phyloP scores from a whole-genome alignment of 75 land plant genomes.

The Gnetum montanum region DNA sequence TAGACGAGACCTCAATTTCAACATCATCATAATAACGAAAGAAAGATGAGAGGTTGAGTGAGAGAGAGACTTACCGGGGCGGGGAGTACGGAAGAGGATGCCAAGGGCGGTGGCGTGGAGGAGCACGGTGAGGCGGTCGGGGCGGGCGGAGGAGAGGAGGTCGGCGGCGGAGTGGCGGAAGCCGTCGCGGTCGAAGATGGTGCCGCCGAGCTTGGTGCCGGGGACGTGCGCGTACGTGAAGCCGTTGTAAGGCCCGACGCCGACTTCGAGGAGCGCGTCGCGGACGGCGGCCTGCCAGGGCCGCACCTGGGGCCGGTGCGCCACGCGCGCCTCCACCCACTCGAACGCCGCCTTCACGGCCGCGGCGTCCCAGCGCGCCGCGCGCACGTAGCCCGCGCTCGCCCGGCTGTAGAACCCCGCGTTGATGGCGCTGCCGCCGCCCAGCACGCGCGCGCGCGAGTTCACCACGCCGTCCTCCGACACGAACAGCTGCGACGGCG shows the following conservation, averaged over 20 bases:
- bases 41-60: neutral
- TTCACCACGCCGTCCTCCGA: slow-evolving; percentile 79
- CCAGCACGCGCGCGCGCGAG: slow-evolving; percentile 63
- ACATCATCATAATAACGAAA: neutral
- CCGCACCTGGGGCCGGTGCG: slow-evolving; percentile 29
- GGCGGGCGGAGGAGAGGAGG: slow-evolving; percentile 29
- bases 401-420: slow-evolving; percentile 86
- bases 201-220: slow-evolving; percentile 63
- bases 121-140: slow-evolving; percentile 13
- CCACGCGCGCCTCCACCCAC: slow-evolving; percentile 74
- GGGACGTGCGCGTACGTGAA: slow-evolving; percentile 60
- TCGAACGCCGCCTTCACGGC: slow-evolving; percentile 64
- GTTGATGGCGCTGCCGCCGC: slow-evolving; percentile 72
- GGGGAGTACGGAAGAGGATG: slow-evolving; percentile 18
- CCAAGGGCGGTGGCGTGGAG: slow-evolving; percentile 21
- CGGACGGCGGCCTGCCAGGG: slow-evolving; percentile 49
- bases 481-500: slow-evolving; percentile 62
- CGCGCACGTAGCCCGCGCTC: slow-evolving; percentile 31
- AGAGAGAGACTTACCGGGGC: neutral
- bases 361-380: slow-evolving; percentile 41
- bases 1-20: neutral
- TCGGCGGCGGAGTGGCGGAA: slow-evolving; percentile 42
- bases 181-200: slow-evolving; percentile 29
- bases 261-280: slow-evolving; percentile 55
- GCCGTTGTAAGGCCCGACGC: slow-evolving; percentile 69